Base-by-base conservation (phyloP, 192 early-diverging fungal genomes). In the Gigaspora rosea region DNA sequence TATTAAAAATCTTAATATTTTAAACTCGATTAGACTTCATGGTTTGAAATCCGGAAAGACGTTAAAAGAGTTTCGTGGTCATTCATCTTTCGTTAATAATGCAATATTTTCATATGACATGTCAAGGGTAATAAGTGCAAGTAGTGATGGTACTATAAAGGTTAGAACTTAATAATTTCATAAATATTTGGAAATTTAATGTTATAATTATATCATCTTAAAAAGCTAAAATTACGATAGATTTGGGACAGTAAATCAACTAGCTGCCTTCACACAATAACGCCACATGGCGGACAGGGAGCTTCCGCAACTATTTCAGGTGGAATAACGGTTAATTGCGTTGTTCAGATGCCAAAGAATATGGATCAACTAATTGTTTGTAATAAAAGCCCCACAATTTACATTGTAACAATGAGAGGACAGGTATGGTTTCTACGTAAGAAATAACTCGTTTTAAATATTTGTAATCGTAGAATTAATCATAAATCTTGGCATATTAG, bases 21-120 rank as follows among this genome's bases (percentile, higher is more conserved):
- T 13, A n/a, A 22, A 74, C n/a, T 33, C 5, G 41, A 7, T 65
- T 72, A 91, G 91, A 36, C 81, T 98, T 27, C 95, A 97, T 80
- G 97, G 96, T 15, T 79, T 97, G 16, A 96, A 97, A 81, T 95
- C 94, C 0, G 96, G 96, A 11, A 97, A 96, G 62, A 91, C 91
- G 78, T 81, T 98, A 5, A 94, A 96, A 66, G 95, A 97, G 76
- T 95, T 95, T 72, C 89, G 93, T 20, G 97, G 97, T 0, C 97
- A 99, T 77, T 87, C 92, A 2, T 95, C 95, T 2, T 95, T 91
- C 77, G 91, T 97, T 51, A 98, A 97, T 81, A 84, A 87, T 62
- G 94, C 88, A 0, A 64, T 88, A 8, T 99, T 91, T 76, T 91
- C 90, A 15, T 52, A 82, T 18, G 93, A 96, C 64, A 90, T 90